Evolutionary conservation across 352 stramenopile genomes (phyloP), one percentile per base, ranked within the genome.

Genomic region (Phytophthora fragariae): DNA sequence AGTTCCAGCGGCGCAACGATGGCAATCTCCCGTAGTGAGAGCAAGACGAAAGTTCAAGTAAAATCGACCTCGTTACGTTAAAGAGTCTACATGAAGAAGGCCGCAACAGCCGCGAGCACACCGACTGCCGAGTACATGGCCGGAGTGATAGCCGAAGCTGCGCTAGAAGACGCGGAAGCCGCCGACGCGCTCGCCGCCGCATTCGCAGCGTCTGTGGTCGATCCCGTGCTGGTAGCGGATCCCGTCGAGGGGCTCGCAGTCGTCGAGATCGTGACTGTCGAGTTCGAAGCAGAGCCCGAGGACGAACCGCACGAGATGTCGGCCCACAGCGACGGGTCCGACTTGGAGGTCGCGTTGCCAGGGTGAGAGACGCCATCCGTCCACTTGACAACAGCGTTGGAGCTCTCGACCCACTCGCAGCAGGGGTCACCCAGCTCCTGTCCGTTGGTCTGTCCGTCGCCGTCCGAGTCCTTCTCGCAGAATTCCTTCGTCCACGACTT

Each of bases 361-460:
- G 75, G 78, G 61, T 85, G 69, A 7, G 75, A 86, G 41, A 86
- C 39, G 19, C 73, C 76, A 5, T 62, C 50, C 5, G 54, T 59
- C 72, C 75, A 81, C 7, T 33, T 58, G n/a, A 75, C 58, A 2
- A 75, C 58, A 17, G 67, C 54, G 50, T 82, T 78, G 19, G 64
- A 75, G 41, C 69, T 44, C 49, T 73, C 44, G 15, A 75, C 65
- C 83, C 84, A 97, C 21, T 80, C 67, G 68, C 91, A 97, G 77
- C 86, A 88, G 53, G 89, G 89, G 66, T 97, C 91, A 5, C 91
- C 89, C 10, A 96, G 85, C 71, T 97, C 90, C 62, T 95, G 72
- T 37, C 89, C 89, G 76, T 97, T 97, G 49, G 89, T 96, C 37
- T 88, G 78, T 2, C 90, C 90, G 65, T 97, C 90, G 29, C 85